phyloP scores from a whole-genome alignment of 1,139 yeast species.

The Diutina mesorugosa region DNA sequence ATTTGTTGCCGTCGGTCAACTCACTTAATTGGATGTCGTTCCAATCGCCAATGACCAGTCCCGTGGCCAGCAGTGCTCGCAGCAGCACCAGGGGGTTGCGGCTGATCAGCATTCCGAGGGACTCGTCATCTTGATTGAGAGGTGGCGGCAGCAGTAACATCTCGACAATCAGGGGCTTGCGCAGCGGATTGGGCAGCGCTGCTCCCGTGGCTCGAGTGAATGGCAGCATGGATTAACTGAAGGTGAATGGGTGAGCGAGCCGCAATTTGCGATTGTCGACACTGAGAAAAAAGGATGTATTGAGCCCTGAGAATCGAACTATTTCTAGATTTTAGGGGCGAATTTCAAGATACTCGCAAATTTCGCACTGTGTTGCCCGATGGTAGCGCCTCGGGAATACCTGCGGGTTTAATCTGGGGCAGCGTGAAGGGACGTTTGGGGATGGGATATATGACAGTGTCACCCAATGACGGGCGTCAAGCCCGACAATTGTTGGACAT shows the following conservation, averaged over 20 bases:
- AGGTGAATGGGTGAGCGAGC: not conserved
- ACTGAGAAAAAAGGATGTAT: not conserved
- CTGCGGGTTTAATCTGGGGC: slow-evolving; percentile 3
- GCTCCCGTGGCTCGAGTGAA: slow-evolving; percentile 5
- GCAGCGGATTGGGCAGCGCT: slow-evolving; percentile 6
- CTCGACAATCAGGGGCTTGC: slow-evolving; percentile 75
- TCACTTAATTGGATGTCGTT: slow-evolving; percentile 57
- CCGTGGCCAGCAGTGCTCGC: slow-evolving; percentile 8
- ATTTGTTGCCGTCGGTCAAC: slow-evolving; percentile 66
- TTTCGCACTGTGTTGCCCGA: not conserved
- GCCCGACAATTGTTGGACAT: not conserved
- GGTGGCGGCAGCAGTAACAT: slow-evolving; percentile 79
- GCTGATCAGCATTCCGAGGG: not conserved
- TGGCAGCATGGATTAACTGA: slow-evolving; percentile 4
- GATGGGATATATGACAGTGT: not conserved
- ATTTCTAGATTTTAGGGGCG: not conserved
- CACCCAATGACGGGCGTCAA: not conserved
- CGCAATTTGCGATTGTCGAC: not conserved
- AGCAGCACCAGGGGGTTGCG: slow-evolving; percentile 2
- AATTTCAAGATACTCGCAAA: not conserved
- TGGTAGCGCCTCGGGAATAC: not conserved
- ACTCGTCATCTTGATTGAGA: slow-evolving; percentile 9
- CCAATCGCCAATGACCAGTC: slow-evolving; percentile 37
- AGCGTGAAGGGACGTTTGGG: not conserved
- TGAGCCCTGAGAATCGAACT: not conserved